Conservation (phyloP, 2,329 filamentous ascomycete species). For the Penicillium sp. region DNA sequence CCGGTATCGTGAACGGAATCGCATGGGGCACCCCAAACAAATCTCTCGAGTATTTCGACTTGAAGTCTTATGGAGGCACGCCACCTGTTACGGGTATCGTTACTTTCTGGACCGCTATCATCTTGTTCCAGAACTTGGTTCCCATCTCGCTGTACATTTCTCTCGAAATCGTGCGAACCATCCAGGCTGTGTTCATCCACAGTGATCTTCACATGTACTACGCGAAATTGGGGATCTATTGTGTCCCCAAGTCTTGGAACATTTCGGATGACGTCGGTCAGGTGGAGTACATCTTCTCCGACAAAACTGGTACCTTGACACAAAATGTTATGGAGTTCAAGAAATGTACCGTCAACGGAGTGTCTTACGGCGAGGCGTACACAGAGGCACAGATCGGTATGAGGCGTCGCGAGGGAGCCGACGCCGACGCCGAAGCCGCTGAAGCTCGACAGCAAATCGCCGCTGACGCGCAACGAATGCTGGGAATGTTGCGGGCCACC, state of each 20-base stretch:
- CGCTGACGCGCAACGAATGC: slow-evolving; percentile 70
- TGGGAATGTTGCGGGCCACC: slow-evolving; percentile 70
- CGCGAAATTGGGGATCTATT: slow-evolving; percentile 88
- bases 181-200: slow-evolving; percentile 96
- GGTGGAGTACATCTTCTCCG: slow-evolving; percentile 98
- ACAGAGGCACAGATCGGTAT: slow-evolving; percentile 96
- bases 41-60: slow-evolving; percentile 81
- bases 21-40: slow-evolving; percentile 75
- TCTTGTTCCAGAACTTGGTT: slow-evolving; percentile 97
- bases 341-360: slow-evolving; percentile 94
- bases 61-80: slow-evolving; percentile 73
- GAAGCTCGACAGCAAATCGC: slow-evolving; percentile 77
- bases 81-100: slow-evolving; percentile 85
- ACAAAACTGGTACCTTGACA: slow-evolving; percentile 87
- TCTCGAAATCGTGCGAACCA: slow-evolving; percentile 88
- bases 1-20: slow-evolving; percentile 80
- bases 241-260: slow-evolving; percentile 97
- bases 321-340: slow-evolving; percentile 99
- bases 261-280: slow-evolving; percentile 97
- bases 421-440: slow-evolving; percentile 78
- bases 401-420: slow-evolving; percentile 85
- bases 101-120: slow-evolving; percentile 93
- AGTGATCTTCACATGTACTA: slow-evolving; percentile 98
- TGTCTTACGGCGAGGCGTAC: slow-evolving; percentile 94
- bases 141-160: slow-evolving; percentile 98